phyloP scores from a whole-genome alignment of 129 eudicot species.

The Ambrosia artemisiifolia region DNA sequence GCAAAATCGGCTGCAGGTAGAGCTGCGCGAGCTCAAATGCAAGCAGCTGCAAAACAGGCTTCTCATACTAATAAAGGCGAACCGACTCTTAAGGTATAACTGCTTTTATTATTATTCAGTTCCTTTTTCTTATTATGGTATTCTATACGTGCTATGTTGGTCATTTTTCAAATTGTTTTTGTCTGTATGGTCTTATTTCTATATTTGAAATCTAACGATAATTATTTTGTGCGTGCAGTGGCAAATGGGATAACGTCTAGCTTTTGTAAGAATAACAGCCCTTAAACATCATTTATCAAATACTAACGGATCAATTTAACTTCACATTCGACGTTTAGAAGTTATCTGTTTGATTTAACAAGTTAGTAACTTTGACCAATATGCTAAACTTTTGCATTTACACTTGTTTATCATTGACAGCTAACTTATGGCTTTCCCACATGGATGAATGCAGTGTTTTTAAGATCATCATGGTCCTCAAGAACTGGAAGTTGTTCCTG shows the following conservation, averaged over 20 bases:
- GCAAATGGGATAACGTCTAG: slow-evolving; percentile 75
- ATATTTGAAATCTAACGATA: slow-evolving; percentile 1
- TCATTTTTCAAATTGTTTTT: too few relatives aligned
- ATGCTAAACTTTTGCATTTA: not conserved
- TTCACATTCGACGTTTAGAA: not conserved
- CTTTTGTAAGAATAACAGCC: not conserved
- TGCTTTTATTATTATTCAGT: not conserved
- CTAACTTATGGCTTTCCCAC: not conserved
- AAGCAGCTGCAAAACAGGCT: slow-evolving; percentile 80
- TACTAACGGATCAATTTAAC: not conserved
- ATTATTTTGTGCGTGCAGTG: slow-evolving; percentile 54
- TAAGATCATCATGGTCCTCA: slow-evolving; percentile 11
- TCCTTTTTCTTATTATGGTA: too few relatives aligned
- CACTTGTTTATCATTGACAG: not conserved
- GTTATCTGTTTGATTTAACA: too few relatives aligned
- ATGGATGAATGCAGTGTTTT: slow-evolving; percentile 8
- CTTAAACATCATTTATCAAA: slow-evolving; percentile 26
- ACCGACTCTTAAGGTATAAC: slow-evolving; percentile 78
- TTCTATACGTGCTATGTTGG: too few relatives aligned
- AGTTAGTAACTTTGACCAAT: not conserved
- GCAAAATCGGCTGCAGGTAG: slow-evolving; percentile 94
- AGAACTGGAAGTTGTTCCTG: slow-evolving; percentile 3
- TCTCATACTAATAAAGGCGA: slow-evolving; percentile 68
- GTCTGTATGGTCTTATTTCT: not conserved
- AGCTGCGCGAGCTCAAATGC: slow-evolving; percentile 90